Evolutionary conservation across 192 early-diverging fungal species (phyloP), one percentile per base, ranked within the genome.

Genomic region (Hyaloraphidium curvatum): DNA sequence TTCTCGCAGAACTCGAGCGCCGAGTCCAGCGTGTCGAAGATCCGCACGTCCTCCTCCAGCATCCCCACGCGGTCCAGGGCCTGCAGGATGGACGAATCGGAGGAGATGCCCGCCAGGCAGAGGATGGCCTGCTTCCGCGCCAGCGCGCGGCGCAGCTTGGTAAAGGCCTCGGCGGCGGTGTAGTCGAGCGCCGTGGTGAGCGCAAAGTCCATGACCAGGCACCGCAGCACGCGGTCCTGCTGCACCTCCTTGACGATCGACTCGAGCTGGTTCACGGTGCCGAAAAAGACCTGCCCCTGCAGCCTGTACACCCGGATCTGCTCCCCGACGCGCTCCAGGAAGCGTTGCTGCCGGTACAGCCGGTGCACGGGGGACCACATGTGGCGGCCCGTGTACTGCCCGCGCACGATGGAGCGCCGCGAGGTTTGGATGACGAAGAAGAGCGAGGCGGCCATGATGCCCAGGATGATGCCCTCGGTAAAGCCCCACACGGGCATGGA

Each of bases 1-100:
- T 97, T 97, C 62, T 97, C 93, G 57, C 87, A 92, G 75, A 81
- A 91, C 64, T 97, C 93, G 19, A 97, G 72, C 2, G 89, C 82
- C 53, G 86, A 80, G 59, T 91, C 82, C 11, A 89, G 57, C n/a
- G 76, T 78, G 4, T 78, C 77, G 66, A 89, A 93, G 30, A 69
- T 73, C 40, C 82, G 75, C 26, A 91, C n/a, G n/a, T n/a, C n/a
- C n/a, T n/a, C n/a, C n/a, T n/a, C n/a, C n/a, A n/a, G n/a, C n/a
- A n/a, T n/a, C n/a, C n/a, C n/a, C n/a, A n/a, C n/a, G 43, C 19
- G 43, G 43, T 25, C 43, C 43, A 4, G 43, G 14, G 17, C 17
- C 5, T 11, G 43, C 14, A 48, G 14, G 14, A 25, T 48, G 17
- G 7, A 48, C 7, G 17, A 48, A 19, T 19, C 25, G 17, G 17